Conservation (phyloP, 208 protist genomes). For the Leptomonas pyrrhocoris region DNA sequence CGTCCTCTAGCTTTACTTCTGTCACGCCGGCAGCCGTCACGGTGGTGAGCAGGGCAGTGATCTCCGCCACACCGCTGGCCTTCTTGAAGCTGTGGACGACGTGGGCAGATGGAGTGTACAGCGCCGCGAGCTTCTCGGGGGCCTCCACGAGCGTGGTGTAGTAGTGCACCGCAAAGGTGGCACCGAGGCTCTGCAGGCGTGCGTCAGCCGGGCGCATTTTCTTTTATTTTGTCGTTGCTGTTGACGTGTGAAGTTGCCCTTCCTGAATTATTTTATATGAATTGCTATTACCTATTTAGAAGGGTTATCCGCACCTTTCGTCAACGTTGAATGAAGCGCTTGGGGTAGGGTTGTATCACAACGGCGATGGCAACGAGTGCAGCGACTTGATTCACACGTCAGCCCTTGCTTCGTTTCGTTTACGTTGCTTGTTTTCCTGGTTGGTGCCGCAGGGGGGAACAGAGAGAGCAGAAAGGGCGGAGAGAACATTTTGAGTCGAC, state of each 20-base stretch:
- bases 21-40: slow-evolving; percentile 26
- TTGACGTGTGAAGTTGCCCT: background rate
- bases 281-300: background rate
- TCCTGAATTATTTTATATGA: no score
- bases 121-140: slow-evolving; percentile 41
- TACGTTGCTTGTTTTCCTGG: no score
- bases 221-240: background rate
- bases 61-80: slow-evolving; percentile 34
- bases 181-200: slow-evolving; percentile 48
- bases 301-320: no score
- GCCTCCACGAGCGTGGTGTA: slow-evolving; percentile 64
- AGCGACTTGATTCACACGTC: no score
- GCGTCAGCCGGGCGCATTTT: slow-evolving; percentile 18
- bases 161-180: slow-evolving; percentile 72
- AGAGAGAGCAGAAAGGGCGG: no score
- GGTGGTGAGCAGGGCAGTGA: slow-evolving; percentile 39
- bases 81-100: slow-evolving; percentile 50
- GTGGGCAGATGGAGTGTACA: slow-evolving; percentile 54
- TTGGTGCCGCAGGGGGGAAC: no score
- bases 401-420: no score
- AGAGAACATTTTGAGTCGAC: no score
- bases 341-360: no score
- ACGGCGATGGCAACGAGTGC: no score
- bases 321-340: no score
- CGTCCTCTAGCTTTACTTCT: slow-evolving; percentile 38